Base-by-base conservation (phyloP, 1,284 basidiomycete species). In the Mycena citricolor region DNA sequence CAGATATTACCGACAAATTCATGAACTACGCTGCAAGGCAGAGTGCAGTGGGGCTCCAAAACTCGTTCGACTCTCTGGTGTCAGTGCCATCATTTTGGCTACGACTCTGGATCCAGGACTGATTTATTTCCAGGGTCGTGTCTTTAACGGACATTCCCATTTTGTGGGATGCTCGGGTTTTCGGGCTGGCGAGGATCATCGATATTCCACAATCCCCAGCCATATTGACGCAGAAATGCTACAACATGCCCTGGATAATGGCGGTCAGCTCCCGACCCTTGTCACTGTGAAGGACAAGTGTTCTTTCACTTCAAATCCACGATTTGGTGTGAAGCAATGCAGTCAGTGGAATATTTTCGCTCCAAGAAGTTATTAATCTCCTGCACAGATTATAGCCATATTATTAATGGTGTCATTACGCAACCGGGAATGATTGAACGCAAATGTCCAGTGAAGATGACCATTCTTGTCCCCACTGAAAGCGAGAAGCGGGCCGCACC, bases 101-200 rank as follows among this genome's bases (percentile, higher is more conserved):
- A n/a, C n/a, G n/a, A n/a, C n/a, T 42, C 11, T 17, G 28, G 12
- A 5, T 17, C 38, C 14, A n/a, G 5, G 8, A 30, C 11, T 13
- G 4, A 32, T 28, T 26, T 16, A 7, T 28, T 17, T 22, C 13
- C n/a, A n/a, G n/a, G 26, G 13, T n/a, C 35, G 30, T 1, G 29
- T 36, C 1, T 10, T n/a, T 22, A n/a, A 43, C 20, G 47, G 47
- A 8, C 42, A 43, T 13, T 2, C 3, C 3, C 25, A 32, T n/a
- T 48, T 48, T 24, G 30, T 48, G n/a, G 46, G 46, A 8, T 49
- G 47, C 24, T 44, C 47, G 22, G n/a, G n/a, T n/a, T n/a, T 37
- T 35, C 13, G 17, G 11, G 6, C 22, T 5, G 12, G 13, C 2
- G 36, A 49, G 21, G 10, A n/a, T n/a, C 47, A 49, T 33, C n/a